Evolutionary conservation across 176 grass and related monocot genomes (phyloP).

Genomic region (Carex scoparia): DNA sequence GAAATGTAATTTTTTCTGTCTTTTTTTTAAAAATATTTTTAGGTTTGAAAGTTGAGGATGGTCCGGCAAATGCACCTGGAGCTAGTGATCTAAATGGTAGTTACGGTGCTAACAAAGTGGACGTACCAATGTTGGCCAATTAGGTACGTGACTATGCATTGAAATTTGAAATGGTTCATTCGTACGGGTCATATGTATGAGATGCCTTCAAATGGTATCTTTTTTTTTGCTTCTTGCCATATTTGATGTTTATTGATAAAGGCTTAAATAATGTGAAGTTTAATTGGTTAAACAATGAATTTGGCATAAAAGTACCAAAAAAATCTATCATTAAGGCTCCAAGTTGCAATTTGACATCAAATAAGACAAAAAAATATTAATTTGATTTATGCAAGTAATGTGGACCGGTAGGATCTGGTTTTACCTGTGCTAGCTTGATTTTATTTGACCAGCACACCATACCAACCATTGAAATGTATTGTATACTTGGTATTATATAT

Average conservation of each 20-base stretch:
- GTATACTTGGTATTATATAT: background rate
- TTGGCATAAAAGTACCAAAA: background rate
- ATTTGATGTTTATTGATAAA: background rate
- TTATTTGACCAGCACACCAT: background rate
- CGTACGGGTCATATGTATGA: background rate
- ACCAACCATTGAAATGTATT: background rate
- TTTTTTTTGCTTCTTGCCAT: background rate
- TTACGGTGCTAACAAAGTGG: background rate
- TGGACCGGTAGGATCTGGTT: background rate
- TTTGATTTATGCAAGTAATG: background rate
- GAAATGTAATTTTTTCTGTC: background rate
- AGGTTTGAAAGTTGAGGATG: background rate
- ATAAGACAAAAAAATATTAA: background rate
- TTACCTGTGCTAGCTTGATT: background rate
- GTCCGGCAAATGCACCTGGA: background rate
- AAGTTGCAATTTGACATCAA: background rate
- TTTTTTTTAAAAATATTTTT: background rate
- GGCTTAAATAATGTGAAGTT: background rate
- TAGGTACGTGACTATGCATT: slow-evolving; percentile 15
- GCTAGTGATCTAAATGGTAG: background rate
- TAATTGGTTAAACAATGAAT: background rate
- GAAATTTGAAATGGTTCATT: background rate
- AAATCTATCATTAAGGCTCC: background rate
- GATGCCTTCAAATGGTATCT: background rate
- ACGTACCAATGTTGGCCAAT: slow-evolving; percentile 12